Evolutionary conservation across 768 basidiomycete genomes (phyloP).

Genomic region (Tricholoma hemisulphureum): DNA sequence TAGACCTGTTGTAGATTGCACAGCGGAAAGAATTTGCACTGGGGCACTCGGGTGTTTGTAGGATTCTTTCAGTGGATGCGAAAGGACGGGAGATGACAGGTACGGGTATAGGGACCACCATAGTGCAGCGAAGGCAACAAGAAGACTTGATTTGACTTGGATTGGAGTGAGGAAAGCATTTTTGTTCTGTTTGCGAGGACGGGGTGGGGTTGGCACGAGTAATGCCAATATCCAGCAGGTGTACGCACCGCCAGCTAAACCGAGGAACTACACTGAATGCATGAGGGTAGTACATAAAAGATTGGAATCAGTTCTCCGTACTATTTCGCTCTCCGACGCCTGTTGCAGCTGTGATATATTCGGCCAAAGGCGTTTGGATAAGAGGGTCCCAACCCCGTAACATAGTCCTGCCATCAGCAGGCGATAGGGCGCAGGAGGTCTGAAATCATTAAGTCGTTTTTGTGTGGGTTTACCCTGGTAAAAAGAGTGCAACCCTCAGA

Average conservation of each 20-base stretch:
- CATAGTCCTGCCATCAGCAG: conserved; percentile 24
- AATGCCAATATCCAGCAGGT: conserved; percentile 27
- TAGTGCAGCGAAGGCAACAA: conserved; percentile 32
- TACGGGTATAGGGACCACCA: conserved; percentile 36
- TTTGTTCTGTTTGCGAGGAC: conserved; percentile 17
- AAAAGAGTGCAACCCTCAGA: conserved; percentile 1
- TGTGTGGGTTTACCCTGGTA: conserved; percentile 3
- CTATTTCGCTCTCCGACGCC: conserved; percentile 41
- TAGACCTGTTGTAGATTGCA: conserved; percentile 72
- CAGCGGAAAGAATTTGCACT: conserved; percentile 65
- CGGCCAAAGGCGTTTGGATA: conserved; percentile 34
- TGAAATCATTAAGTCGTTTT: neutral
- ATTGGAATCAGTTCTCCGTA: conserved; percentile 19
- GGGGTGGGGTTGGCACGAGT: conserved; percentile 7
- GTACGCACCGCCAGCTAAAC: conserved; percentile 31
- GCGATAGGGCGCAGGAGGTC: conserved; percentile 16
- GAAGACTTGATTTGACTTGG: conserved; percentile 24
- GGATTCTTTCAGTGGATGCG: conserved; percentile 48
- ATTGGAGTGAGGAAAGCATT: conserved; percentile 12
- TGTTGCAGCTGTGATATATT: conserved; percentile 22
- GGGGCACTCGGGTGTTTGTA: conserved; percentile 53
- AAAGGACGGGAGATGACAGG: conserved; percentile 56
- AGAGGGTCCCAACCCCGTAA: conserved; percentile 23
- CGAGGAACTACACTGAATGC: conserved; percentile 24
- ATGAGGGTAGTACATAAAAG: neutral